phyloP scores from a whole-genome alignment of 2,329 filamentous ascomycete species.

The Botrytis elliptica region DNA sequence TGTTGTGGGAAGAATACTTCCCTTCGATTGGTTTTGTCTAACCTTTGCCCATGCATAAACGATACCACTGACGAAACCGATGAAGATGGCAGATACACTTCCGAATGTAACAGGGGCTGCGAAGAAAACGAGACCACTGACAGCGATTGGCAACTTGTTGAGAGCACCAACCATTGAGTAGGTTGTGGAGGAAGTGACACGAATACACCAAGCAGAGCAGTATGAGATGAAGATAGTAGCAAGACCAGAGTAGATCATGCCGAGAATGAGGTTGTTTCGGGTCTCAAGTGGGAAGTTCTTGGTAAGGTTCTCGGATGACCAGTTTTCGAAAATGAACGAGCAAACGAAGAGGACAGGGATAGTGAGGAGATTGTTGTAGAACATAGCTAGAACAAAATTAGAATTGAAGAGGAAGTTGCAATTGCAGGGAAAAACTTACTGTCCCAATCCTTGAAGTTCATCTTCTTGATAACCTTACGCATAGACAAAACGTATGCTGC shows the following conservation, averaged over 20 bases:
- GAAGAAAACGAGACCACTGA: slow-evolving; percentile 94
- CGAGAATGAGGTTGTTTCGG: slow-evolving; percentile 75
- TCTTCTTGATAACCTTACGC: slow-evolving; percentile 98
- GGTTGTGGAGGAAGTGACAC: slow-evolving; percentile 93
- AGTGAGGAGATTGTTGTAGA: slow-evolving; percentile 98
- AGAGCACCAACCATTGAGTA: slow-evolving; percentile 98
- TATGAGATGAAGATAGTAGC: slow-evolving; percentile 99
- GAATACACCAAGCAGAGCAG: slow-evolving; percentile 97
- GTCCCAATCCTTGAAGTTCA: slow-evolving; percentile 99
- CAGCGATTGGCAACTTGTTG: slow-evolving; percentile 95
- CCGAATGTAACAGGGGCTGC: slow-evolving; percentile 89
- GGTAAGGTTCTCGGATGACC: slow-evolving; percentile 79
- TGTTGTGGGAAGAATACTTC: slow-evolving; percentile 65
- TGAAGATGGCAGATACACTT: slow-evolving; percentile 83
- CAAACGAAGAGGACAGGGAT: slow-evolving; percentile 85
- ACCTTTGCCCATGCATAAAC: slow-evolving; percentile 88
- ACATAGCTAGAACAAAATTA: slow-evolving; percentile 72
- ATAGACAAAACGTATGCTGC: slow-evolving; percentile 87
- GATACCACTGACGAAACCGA: slow-evolving; percentile 89
- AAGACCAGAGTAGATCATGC: slow-evolving; percentile 92
- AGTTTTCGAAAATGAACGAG: slow-evolving; percentile 85
- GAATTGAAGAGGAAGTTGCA: slow-evolving; percentile 23
- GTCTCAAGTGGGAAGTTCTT: slow-evolving; percentile 85
- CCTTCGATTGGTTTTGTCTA: slow-evolving; percentile 67
- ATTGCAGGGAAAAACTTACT: slow-evolving; percentile 60